Conservation (phyloP, 2,329 filamentous ascomycete genomes). For the Epichloe gansuensis region DNA sequence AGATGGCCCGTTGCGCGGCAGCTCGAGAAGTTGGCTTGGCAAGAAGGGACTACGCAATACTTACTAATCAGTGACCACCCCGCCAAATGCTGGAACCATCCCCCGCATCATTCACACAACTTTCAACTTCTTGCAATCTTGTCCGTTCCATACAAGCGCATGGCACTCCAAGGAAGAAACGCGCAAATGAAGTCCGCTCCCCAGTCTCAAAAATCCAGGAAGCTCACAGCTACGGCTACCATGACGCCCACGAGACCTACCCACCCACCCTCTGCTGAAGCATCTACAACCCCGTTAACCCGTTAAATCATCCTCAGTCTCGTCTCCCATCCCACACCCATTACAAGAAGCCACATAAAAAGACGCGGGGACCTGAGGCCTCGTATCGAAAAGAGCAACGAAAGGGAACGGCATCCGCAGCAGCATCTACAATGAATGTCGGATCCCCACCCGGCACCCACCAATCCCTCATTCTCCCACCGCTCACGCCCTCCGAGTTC, state of each 20-base stretch:
- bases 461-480: constrained; percentile 33
- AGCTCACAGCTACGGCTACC: no score
- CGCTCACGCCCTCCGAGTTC: constrained; percentile 45
- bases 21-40: neutral
- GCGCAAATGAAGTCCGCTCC: no score
- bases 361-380: neutral
- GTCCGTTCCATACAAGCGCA: no score
- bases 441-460: constrained; percentile 5
- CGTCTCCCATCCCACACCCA: no score
- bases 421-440: neutral
- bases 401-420: neutral
- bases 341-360: no score
- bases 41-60: no score
- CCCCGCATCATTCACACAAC: no score
- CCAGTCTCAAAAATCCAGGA: no score
- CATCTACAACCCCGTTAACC: neutral
- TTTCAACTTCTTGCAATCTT: no score
- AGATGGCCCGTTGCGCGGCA: neutral
- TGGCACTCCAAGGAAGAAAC: no score
- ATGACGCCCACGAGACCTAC: neutral
- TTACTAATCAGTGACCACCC: neutral
- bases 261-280: neutral
- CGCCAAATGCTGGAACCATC: neutral
- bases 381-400: neutral
- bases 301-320: no score